Evolutionary conservation across 2,329 filamentous ascomycete species (phyloP), one percentile per base, ranked within the genome.

Genomic region (Beauveria sp.): DNA sequence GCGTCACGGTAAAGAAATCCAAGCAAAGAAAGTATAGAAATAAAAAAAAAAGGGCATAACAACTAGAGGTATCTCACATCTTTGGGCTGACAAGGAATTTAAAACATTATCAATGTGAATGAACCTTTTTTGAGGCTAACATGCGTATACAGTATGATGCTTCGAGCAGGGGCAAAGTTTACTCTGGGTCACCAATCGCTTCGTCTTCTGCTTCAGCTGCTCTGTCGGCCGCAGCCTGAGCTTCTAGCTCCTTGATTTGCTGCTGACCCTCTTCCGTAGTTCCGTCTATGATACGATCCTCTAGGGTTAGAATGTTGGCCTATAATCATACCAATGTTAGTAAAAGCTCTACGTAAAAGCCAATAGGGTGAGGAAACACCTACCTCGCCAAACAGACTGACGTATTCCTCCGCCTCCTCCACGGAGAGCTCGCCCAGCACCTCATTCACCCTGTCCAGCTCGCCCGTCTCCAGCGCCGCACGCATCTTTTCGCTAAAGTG

Each of bases 281-380:
- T 1, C 92, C 91, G 76, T 99, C 95, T 67, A 99, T 96, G 57
- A 99, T 91, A 55, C 96, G 88, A 71, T 96, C 88, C 73, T 98
- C 92, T 56, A 99, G 74, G 72, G 90, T 96, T 66, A 99, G 76
- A 80, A 97, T 93, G 43, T 90, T 91, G 18, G 91, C 91, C 77
- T 88, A 65, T 58, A 40, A 60, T 58, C 45, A 57, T 31, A n/a
- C 22, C 9, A 42, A 43, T n/a, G 28, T 51, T 61, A n/a, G 52
- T 50, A 48, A 26, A 40, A 16, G n/a, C 3, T 49, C 24, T 14
- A 31, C 14, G 8, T 28, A 34, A 34, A 5, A 6, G 43, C 20
- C 9, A 12, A 12, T 8, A 34, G 26, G n/a, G 12, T 3, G 5
- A 31, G 22, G 3, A 14, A 34, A 51, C 12, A 54, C 52, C 6